Evolutionary conservation across 1,284 basidiomycete species (phyloP).

Genomic region (Pseudozyma sp.): DNA sequence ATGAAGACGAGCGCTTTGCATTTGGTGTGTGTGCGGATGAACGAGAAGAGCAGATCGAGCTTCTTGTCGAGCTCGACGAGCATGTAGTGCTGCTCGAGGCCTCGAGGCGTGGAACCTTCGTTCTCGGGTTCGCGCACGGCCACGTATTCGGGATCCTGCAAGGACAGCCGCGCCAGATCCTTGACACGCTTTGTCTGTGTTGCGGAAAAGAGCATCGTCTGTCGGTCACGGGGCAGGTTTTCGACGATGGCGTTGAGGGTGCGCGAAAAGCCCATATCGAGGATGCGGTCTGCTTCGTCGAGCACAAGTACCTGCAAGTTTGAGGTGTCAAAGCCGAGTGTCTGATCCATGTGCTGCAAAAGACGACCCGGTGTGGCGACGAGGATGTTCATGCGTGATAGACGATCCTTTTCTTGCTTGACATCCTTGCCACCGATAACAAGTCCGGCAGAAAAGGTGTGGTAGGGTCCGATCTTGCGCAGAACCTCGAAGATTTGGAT

Average conservation of each 20-base stretch:
- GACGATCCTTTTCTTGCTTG: conserved; percentile 83
- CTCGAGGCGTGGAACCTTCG: conserved; percentile 73
- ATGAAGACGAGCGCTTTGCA: conserved; percentile 93
- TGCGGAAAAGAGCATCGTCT: conserved; percentile 95
- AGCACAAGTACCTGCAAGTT: conserved; percentile 93
- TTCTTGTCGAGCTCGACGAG: conserved; percentile 86
- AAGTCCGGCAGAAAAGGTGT: conserved; percentile 91
- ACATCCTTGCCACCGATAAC: conserved; percentile 97
- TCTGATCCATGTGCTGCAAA: conserved; percentile 98
- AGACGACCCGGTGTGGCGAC: conserved; percentile 95
- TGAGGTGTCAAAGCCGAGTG: conserved; percentile 90
- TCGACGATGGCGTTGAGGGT: conserved; percentile 89
- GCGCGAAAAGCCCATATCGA: conserved; percentile 94
- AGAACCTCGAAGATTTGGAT: conserved; percentile 98
- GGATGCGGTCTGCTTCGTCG: conserved; percentile 94
- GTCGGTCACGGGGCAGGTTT: conserved; percentile 75
- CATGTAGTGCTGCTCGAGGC: conserved; percentile 90
- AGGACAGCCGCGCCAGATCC: conserved; percentile 88
- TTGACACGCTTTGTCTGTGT: conserved; percentile 92
- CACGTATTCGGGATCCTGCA: conserved; percentile 84
- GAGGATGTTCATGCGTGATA: conserved; percentile 94
- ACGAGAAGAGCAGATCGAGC: conserved; percentile 91
- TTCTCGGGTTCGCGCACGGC: conserved; percentile 69
- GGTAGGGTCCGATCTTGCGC: conserved; percentile 87
- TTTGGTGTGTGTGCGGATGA: conserved; percentile 93